Evolutionary conservation across 345 rosid species (phyloP).

Genomic region (Aquilaria malaccensis): DNA sequence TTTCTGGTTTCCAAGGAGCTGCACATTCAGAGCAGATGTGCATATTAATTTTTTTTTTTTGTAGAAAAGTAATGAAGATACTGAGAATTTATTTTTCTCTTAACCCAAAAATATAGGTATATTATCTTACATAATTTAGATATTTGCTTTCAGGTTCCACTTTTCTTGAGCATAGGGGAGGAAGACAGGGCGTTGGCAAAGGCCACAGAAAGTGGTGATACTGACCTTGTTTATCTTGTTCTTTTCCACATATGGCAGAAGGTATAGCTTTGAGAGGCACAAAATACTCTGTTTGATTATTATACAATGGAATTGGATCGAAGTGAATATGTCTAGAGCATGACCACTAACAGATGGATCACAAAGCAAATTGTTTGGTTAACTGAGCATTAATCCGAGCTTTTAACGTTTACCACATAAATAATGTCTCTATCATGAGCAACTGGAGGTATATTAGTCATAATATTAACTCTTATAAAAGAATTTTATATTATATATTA

Average conservation of each 20-base stretch:
- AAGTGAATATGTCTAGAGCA: not conserved
- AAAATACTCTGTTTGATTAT: not conserved
- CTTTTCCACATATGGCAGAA: conserved; percentile 95
- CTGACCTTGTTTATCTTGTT: conserved; percentile 94
- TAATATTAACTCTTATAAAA: no score
- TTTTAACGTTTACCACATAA: no score
- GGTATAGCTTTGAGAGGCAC: conserved; percentile 28
- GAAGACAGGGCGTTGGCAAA: conserved; percentile 88
- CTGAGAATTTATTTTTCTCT: not conserved
- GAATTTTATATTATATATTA: no score
- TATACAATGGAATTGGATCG: not conserved
- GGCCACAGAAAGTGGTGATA: conserved; percentile 95
- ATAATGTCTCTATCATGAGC: no score
- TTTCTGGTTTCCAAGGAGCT: not conserved
- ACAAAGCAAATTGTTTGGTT: no score
- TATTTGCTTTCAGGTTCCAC: conserved; percentile 62
- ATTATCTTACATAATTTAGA: no score
- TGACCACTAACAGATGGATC: no score
- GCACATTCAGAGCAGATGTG: no score
- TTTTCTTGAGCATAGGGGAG: conserved; percentile 88
- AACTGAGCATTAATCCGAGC: no score
- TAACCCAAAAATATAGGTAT: not conserved
- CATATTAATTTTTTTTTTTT: not conserved
- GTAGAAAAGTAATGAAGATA: not conserved
- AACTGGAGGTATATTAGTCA: no score